phyloP scores from a whole-genome alignment of 306 rosid species.

The Prunus davidiana region DNA sequence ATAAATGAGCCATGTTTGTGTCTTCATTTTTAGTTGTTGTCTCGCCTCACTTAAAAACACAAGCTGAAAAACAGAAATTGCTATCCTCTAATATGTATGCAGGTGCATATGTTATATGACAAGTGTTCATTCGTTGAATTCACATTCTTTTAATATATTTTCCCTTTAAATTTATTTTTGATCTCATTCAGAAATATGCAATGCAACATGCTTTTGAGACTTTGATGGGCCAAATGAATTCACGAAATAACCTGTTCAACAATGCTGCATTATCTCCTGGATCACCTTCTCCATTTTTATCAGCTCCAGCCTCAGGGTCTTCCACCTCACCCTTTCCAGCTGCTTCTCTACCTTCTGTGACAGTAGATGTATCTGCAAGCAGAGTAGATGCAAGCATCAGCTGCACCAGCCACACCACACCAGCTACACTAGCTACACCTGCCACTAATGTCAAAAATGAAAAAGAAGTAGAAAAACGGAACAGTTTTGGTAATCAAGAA shows the following conservation, averaged over 20 bases:
- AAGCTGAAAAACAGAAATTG: too few species aligned
- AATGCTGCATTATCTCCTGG: constrained; percentile 64
- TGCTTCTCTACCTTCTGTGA: constrained; percentile 45
- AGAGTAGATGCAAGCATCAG: constrained; percentile 44
- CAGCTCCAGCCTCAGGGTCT: constrained; percentile 50
- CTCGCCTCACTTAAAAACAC: too few species aligned
- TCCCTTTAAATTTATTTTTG: constrained; percentile 1
- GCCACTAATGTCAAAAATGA: constrained; percentile 40
- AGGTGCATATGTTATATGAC: too few species aligned
- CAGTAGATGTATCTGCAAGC: constrained; percentile 70
- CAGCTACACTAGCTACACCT: constrained; percentile 23
- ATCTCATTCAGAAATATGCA: constrained; percentile 69
- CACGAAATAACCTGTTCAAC: constrained; percentile 59
- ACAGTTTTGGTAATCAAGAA: constrained; percentile 41
- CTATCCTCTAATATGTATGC: too few species aligned
- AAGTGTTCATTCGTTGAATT: background rate
- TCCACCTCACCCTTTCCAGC: constrained; percentile 40
- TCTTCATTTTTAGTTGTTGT: too few species aligned
- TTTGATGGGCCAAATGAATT: constrained; percentile 84
- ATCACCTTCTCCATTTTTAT: constrained; percentile 74
- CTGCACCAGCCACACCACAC: constrained; percentile 9
- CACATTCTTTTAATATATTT: constrained; percentile 5
- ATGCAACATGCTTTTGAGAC: constrained; percentile 99
- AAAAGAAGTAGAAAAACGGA: constrained; percentile 42
- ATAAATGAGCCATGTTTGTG: too few species aligned